phyloP scores from a whole-genome alignment of 805 yeast genomes.

The Pichia paraexigua region DNA sequence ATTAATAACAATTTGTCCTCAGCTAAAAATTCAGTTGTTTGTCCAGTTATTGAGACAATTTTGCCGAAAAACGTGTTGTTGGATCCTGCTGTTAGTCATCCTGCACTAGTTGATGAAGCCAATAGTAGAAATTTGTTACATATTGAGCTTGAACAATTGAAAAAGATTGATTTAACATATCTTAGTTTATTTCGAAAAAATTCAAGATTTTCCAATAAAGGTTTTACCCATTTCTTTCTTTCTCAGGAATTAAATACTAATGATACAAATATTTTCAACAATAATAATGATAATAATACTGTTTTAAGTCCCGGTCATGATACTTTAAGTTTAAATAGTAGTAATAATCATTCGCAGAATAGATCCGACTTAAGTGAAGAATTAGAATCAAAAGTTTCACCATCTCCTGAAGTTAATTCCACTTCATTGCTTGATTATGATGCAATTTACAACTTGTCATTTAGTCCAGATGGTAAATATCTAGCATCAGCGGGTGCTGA shows the following conservation, averaged over 20 bases:
- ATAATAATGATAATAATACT: not conserved
- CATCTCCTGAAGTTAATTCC: not conserved
- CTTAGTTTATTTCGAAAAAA: slow-evolving; percentile 40
- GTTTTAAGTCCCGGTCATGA: not conserved
- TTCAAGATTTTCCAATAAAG: slow-evolving; percentile 36
- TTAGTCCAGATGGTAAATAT: slow-evolving; percentile 72
- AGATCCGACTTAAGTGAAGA: not conserved
- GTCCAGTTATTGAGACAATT: not conserved
- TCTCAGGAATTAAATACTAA: slow-evolving; percentile 51
- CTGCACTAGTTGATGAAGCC: not conserved
- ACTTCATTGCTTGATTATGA: not conserved
- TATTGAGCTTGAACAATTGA: slow-evolving; percentile 5
- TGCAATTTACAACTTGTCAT: slow-evolving; percentile 69
- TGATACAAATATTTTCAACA: slow-evolving; percentile 7
- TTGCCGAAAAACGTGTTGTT: not conserved
- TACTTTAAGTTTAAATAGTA: not conserved
- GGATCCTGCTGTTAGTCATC: not conserved
- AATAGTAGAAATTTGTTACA: not conserved
- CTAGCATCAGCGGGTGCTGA: slow-evolving; percentile 83
- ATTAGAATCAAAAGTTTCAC: not conserved
- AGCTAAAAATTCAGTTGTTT: not conserved
- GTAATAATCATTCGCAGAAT: not conserved
- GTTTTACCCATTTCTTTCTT: slow-evolving; percentile 45
- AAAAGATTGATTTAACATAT: slow-evolving; percentile 42
- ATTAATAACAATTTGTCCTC: not conserved